phyloP scores from a whole-genome alignment of 140 eudicot genomes.

The Ambrosia hybrid region DNA sequence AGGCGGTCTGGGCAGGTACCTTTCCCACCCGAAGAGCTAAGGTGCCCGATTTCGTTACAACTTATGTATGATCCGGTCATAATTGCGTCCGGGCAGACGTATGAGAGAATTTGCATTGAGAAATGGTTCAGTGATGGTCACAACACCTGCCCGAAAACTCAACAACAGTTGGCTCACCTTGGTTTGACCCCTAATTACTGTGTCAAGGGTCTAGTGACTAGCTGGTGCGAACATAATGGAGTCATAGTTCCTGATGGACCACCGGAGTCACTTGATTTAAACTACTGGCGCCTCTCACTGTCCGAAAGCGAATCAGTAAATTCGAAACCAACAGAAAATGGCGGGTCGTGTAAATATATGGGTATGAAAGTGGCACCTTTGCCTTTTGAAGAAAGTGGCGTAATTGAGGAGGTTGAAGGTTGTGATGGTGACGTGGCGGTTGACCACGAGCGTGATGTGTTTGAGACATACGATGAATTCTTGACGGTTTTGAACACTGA shows the following conservation, averaged over 20 bases:
- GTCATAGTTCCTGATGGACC: slow-evolving; percentile 82
- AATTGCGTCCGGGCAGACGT: slow-evolving; percentile 93
- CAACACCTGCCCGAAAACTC: slow-evolving; percentile 92
- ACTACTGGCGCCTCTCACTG: slow-evolving; percentile 84
- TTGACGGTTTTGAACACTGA: slow-evolving; percentile 52
- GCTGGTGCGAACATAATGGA: slow-evolving; percentile 97
- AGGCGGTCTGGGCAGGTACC: slow-evolving; percentile 74
- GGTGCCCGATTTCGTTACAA: slow-evolving; percentile 97
- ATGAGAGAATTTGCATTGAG: slow-evolving; percentile 90
- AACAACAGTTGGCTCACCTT: slow-evolving; percentile 81
- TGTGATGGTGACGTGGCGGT: slow-evolving; percentile 45
- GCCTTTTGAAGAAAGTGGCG: slow-evolving; percentile 47
- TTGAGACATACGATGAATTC: slow-evolving; percentile 52
- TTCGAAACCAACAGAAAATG: slow-evolving; percentile 54
- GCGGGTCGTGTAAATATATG: slow-evolving; percentile 48
- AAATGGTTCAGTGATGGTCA: slow-evolving; percentile 98
- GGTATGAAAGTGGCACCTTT: slow-evolving; percentile 56
- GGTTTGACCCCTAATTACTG: slow-evolving; percentile 94
- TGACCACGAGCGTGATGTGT: slow-evolving; percentile 45
- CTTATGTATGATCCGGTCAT: slow-evolving; percentile 98
- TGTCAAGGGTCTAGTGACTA: slow-evolving; percentile 87
- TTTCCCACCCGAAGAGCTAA: slow-evolving; percentile 87
- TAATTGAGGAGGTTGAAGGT: slow-evolving; percentile 63
- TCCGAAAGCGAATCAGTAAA: slow-evolving; percentile 71
- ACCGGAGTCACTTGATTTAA: slow-evolving; percentile 90